Base-by-base conservation (phyloP, 352 stramenopile genomes). In the Phytophthora tubulina region DNA sequence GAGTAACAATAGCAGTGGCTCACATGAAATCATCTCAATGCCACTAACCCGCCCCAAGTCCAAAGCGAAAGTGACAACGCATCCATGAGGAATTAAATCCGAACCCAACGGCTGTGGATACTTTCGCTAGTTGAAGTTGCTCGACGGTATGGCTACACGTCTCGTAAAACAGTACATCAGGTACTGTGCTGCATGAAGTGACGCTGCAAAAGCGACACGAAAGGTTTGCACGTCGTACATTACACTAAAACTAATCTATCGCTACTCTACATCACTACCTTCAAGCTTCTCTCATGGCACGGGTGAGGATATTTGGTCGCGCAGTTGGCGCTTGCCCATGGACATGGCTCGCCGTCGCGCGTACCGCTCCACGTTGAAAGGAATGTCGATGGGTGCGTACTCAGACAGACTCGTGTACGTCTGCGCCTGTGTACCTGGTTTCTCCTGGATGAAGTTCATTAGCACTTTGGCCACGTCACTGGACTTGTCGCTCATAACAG, bases 361-460 rank as follows among this genome's bases (percentile, higher is more conserved):
- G 36, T 82, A 63, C 7, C 87, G 79, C 72, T 94, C 87, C 27
- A 92, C 77, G 38, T 73, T 89, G 61, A 86, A 81, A 10, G 85
- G 83, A 67, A 94, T 89, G 27, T 92, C 83, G 41, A 92, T 82
- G 8, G 84, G 75, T 10, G 84, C 85, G 67, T 94, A 94, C 54
- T 94, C 85, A 21, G 84, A 85, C 46, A 94, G 73, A 42, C 75
- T 89, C 57, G 88, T 90, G 73, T 94, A 94, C 49, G 76, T 79
- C 49, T 78, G 78, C n/a, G 71, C 63, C 49, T 84, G 82, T 1
- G 73, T 75, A 41, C 81, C 86, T 0, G 87, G 87, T 31, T 90
- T 91, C 65, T 94, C 85, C 63, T 94, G 85, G 56, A 94, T 92
- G 51, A 94, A 93, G 49, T 85, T 85, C 78, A 85, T 89, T 38